Base-by-base conservation (phyloP, 345 rosid species). In the Cardamine resedifolia region DNA sequence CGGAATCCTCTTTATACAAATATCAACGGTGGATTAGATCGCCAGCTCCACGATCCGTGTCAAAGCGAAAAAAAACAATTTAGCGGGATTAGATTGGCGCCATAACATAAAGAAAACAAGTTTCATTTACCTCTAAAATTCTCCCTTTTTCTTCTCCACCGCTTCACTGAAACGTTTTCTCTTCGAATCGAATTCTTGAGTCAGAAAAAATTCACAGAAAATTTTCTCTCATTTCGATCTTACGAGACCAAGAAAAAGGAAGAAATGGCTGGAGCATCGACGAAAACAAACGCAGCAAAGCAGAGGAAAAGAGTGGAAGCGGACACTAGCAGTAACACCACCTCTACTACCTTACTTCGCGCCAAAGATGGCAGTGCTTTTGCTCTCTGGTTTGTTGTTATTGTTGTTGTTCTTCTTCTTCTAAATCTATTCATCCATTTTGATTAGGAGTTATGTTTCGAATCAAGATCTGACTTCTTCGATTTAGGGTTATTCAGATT, bases 281-380 rank as follows among this genome's bases (percentile, higher is more conserved):
- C 81, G 10, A 82, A 70, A 44, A 34, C 86, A 12, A 86, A 79
- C 24, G 79, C 85, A 6, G 78, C 87, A 2, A 86, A 86, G 80
- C 80, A 84, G 15, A 84, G 89, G 87, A 95, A 89, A 81, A 84
- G 97, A 69, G 96, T 86, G 4, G 97, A 95, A 63, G 96, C 88
- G 0, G 85, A 75, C 16, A 52, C 79, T 14, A 59, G 48, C 12
- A 64, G 6, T 55, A 64, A 60, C 36, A 0, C 30, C 2, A 31
- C 10, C 18, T 16, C 77, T 50, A 41, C 78, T 11, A 77, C 87
- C 57, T 79, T 95, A 58, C 73, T 88, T 14, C 93, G 99, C 4
- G 96, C 84, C 60, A 90, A 63, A 77, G 91, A 86, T 50, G 98
- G 99, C 72, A 92, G 97, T 14, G 98, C 97, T 64, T 95, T 95